Percentiles rank a stretch among this genome's conserved stretches.
These are phyloP conservation scores for Juglanconis oblonga DNA, from an alignment of 2,329 filamentous ascomycete species.

Conservation along the genomic window DNA sequence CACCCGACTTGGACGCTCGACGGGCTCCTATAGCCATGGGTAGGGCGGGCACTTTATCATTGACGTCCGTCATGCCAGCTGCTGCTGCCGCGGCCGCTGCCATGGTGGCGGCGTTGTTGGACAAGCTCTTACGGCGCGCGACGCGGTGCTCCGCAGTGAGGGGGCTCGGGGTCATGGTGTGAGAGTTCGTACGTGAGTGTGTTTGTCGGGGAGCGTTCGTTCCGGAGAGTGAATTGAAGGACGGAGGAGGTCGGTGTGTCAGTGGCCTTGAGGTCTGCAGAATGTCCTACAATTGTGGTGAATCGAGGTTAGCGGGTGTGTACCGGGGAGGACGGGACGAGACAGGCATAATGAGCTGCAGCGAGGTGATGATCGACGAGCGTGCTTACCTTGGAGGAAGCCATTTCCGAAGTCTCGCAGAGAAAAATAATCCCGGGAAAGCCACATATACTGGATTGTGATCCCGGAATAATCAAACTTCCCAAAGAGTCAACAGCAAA, in stretches of 20 bases:
- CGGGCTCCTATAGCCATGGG: slow-evolving; percentile 58
- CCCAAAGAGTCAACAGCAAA: slow-evolving; percentile 17
- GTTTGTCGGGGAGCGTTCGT: slow-evolving; percentile 57
- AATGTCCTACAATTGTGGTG: slow-evolving; percentile 51
- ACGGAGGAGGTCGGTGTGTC: slow-evolving; percentile 54
- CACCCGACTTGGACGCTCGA: slow-evolving; percentile 65
- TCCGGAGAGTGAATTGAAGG: slow-evolving; percentile 56
- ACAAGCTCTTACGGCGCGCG: slow-evolving; percentile 91
- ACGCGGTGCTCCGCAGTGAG: slow-evolving; percentile 82
- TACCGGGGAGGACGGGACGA: slow-evolving; percentile 25
- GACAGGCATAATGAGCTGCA: slow-evolving; percentile 20
- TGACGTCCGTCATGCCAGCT: slow-evolving; percentile 39
- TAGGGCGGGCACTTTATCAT: slow-evolving; percentile 49
- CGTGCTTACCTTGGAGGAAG: slow-evolving; percentile 56
- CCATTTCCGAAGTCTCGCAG: slow-evolving; percentile 47
- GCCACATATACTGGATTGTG: slow-evolving; percentile 19
- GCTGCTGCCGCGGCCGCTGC: slow-evolving; percentile 74
- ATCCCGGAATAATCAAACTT: not conserved
- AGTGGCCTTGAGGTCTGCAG: slow-evolving; percentile 66
- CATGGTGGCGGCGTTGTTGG: slow-evolving; percentile 68
- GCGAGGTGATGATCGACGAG: slow-evolving; percentile 18
- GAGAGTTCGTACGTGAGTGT: slow-evolving; percentile 74
- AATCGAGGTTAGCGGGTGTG: slow-evolving; percentile 36
- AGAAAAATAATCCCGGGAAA: slow-evolving; percentile 23
- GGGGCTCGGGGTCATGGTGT: slow-evolving; percentile 74